Base-by-base conservation (phyloP, 768 basidiomycete species). In the Boletus vermiculosoides region DNA sequence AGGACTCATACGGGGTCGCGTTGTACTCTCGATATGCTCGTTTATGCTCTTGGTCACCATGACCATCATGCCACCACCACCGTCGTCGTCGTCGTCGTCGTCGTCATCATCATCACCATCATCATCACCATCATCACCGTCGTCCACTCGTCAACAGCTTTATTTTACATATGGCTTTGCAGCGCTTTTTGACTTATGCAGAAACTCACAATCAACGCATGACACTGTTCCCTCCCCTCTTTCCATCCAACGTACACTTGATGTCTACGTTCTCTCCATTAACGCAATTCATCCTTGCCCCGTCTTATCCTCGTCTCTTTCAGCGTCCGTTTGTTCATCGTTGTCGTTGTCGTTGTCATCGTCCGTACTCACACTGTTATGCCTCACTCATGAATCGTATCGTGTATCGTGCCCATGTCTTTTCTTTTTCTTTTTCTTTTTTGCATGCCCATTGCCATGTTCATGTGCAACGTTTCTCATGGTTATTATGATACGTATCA, bases 131-230 rank as follows among this genome's bases (percentile, higher is more conserved):
- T 4, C 23, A 13, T 49, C 12, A 25, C 16, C 18, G 6, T 28
- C 36, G 44, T 44, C 42, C 40, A 23, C 37, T 37, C 33, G 33
- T 59, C 59, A 16, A 34, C 40, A n/a, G 48, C 10, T 42, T 56
- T 54, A 39, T 46, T 33, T 50, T 52, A 28, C 41, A 39, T 55
- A 22, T 68, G 47, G 30, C 49, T 52, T 37, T 53, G 3, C 20
- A 41, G 40, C 40, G 1, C 16, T 28, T 60, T 60, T 67, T 66
- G 59, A 59, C 58, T 68, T 58, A 60, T 56, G 52, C 44, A 46
- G 20, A 50, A 36, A 52, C 55, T 66, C 54, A 56, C 36, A 23
- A 45, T 51, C 36, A 3, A 55, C 33, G 22, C 45, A 55, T 54
- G 34, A 23, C 48, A 4, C 12, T 13, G 9, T 46, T 13, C 20